Base-by-base conservation (phyloP, 768 basidiomycete species). In the Suillus bovinus region DNA sequence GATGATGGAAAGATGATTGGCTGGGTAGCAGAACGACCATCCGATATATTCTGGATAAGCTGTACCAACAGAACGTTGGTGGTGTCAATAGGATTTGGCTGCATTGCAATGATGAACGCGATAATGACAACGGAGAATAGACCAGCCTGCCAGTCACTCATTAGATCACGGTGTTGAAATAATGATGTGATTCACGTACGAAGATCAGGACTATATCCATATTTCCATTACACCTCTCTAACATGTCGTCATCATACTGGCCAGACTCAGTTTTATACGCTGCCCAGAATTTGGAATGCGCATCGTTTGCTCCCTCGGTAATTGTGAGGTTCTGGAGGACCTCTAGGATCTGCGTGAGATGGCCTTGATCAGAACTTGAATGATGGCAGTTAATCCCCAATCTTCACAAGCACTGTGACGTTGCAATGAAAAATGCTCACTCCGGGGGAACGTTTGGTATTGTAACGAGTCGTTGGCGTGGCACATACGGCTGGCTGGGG, bases 111-210 rank as follows among this genome's bases (percentile, higher is more conserved):
- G 34, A 67, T 54, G 52, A 67, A 67, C 17, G 66, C 38, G 4
- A 63, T 61, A 34, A 54, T 47, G 46, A 64, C 67, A n/a, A 42
- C 66, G 4, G 66, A 67, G 36, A 67, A 67, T 17, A 67, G 53
- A 36, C 63, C 63, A 24, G 66, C 66, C 66, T 67, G 24, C n/a
- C n/a, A n/a, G 36, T 22, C 20, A 4, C 2, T 22, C 8, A 1
- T n/a, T n/a, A n/a, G n/a, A n/a, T n/a, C n/a, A n/a, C n/a, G n/a
- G n/a, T n/a, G n/a, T n/a, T n/a, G n/a, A n/a, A n/a, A n/a, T n/a
- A n/a, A n/a, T n/a, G n/a, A n/a, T n/a, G n/a, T n/a, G n/a, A n/a
- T n/a, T n/a, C n/a, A n/a, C n/a, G 3, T 24, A 52, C 57, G 16
- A 58, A 55, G 29, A n/a, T 20, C 16, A 59, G 10, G 31, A 59